A percentile compares a stretch with the other conserved stretches of the same genome.
phyloP scores from a whole-genome alignment of 208 protist genomes.

The Trichomonas tenax region DNA sequence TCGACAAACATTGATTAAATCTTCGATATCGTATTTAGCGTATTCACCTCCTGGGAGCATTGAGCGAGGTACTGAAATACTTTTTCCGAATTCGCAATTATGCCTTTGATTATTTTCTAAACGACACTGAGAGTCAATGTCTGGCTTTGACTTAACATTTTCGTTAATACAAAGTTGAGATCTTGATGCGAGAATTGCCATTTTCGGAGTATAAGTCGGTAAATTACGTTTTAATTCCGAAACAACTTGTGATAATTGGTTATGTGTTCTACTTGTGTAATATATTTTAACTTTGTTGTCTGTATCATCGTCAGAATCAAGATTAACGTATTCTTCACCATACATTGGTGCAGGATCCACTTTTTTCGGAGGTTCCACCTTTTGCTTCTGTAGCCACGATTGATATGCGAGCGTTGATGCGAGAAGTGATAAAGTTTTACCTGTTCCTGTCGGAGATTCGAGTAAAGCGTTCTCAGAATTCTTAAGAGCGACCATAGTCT shows the following conservation, averaged over 20 bases:
- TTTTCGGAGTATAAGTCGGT: not conserved
- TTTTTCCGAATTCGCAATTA: not conserved
- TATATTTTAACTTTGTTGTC: not conserved
- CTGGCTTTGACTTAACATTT: not conserved
- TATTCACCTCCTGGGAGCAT: not conserved
- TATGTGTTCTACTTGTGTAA: slow-evolving; percentile 1
- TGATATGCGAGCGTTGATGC: not conserved
- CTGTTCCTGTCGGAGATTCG: not conserved
- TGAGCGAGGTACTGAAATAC: not conserved
- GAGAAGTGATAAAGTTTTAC: not conserved
- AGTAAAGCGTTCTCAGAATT: not conserved
- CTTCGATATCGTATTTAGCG: not conserved
- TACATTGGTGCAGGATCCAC: not conserved
- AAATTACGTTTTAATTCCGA: not conserved
- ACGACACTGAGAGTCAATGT: not conserved
- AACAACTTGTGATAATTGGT: slow-evolving; percentile 5
- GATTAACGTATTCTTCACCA: not conserved
- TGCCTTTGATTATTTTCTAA: not conserved
- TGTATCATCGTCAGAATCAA: not conserved
- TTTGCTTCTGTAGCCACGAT: not conserved
- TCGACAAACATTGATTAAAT: not conserved
- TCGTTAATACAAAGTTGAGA: not conserved
- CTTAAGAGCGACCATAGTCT: not conserved
- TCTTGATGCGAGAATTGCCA: not conserved
- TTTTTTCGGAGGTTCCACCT: not conserved